These are phyloP conservation scores for Pythium chondricola DNA, from an alignment of 352 stramenopile genomes.

Conservation along the genomic window DNA sequence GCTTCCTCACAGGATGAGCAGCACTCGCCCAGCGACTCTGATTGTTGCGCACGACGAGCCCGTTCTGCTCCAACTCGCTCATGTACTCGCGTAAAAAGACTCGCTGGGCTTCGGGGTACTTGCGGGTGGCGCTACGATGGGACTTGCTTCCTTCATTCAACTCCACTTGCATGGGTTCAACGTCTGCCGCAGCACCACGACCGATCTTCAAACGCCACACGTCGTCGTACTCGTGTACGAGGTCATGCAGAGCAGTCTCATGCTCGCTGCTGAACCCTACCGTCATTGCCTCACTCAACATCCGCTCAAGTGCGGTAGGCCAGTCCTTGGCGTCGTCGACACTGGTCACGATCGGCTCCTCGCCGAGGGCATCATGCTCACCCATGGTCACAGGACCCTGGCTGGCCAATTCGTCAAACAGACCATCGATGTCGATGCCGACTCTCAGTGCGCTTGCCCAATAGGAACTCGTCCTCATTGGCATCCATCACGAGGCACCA, in stretches of 20 bases:
- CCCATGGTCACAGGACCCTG: neutral
- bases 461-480: neutral
- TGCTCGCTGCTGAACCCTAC: neutral
- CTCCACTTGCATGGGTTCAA: neutral
- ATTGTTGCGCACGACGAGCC: slow-evolving; percentile 12
- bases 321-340: too few relatives aligned
- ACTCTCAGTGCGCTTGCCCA: neutral
- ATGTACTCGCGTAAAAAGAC: slow-evolving; percentile 13
- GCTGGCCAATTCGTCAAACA: neutral
- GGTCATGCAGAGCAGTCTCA: neutral
- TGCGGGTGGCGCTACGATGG: neutral
- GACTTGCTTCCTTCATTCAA: neutral
- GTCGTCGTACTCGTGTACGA: neutral
- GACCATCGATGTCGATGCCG: neutral
- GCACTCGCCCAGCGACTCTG: slow-evolving; percentile 9
- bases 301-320: neutral
- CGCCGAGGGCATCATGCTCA: too few relatives aligned
- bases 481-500: neutral
- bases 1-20: slow-evolving; percentile 11
- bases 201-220: neutral
- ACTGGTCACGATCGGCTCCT: too few relatives aligned
- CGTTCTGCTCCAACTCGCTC: slow-evolving; percentile 10
- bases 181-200: neutral
- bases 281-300: neutral
- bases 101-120: slow-evolving; percentile 9